Conservation (phyloP, 2,329 filamentous ascomycete species). For the Aspergillus calidoustus region DNA sequence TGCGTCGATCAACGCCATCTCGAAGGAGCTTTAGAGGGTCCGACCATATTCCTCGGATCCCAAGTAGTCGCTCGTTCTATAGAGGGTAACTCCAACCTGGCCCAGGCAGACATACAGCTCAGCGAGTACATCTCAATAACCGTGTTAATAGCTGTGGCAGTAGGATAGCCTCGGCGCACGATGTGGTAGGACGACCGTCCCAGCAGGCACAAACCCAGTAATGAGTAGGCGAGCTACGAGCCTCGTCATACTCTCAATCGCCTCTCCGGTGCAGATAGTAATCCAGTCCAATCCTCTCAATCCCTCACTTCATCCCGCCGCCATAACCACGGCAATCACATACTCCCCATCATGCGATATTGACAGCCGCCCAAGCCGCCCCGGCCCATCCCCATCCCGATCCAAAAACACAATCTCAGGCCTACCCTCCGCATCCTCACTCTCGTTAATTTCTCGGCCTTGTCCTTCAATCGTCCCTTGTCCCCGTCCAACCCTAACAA, state of each 20-base stretch:
- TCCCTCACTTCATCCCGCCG: constrained; percentile 33
- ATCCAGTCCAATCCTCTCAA: background rate
- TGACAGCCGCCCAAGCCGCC: constrained; percentile 68
- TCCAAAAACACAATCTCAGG: constrained; percentile 46
- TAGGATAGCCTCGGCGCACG: background rate
- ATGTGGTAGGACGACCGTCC: background rate
- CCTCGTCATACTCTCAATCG: background rate
- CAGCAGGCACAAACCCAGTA: background rate
- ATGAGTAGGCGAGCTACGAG: background rate
- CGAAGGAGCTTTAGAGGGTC: background rate
- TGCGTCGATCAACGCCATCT: background rate
- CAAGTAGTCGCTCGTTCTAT: background rate
- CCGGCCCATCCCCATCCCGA: constrained; percentile 6
- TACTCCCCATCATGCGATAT: constrained; percentile 90
- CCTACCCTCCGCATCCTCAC: constrained; percentile 23
- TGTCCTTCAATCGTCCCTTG: constrained; percentile 20
- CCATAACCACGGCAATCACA: constrained; percentile 58
- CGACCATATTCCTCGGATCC: background rate
- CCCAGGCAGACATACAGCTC: background rate
- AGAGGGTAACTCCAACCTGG: background rate
- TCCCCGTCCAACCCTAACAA: constrained; percentile 40
- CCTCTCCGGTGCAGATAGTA: background rate
- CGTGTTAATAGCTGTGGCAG: background rate
- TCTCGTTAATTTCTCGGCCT: constrained; percentile 5
- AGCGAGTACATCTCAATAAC: background rate